A percentile compares a stretch with the other conserved stretches of the same genome.
Conservation (phyloP, 2,329 filamentous ascomycete genomes). For the Septoria linicola region DNA sequence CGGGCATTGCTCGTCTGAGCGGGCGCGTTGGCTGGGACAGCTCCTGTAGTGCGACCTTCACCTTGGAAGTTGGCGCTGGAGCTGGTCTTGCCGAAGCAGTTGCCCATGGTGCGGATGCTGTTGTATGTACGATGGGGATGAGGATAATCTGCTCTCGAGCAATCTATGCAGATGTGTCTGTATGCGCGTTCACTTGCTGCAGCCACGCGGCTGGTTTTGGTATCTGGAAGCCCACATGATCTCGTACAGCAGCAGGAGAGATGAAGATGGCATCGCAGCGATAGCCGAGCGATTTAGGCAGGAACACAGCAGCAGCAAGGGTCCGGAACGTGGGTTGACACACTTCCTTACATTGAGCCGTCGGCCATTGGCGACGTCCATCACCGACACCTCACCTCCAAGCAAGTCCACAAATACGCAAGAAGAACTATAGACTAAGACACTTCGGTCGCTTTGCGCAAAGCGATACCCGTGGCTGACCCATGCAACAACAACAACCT, state of each 20-base stretch:
- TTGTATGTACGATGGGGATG: background rate
- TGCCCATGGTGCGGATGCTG: constrained; percentile 67
- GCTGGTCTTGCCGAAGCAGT: constrained; percentile 71
- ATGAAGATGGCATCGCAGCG: background rate
- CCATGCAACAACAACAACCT: background rate
- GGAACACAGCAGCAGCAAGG: too few relatives aligned
- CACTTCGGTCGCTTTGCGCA: too few relatives aligned
- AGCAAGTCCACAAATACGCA: too few relatives aligned
- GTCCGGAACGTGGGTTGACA: too few relatives aligned
- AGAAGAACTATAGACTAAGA: background rate
- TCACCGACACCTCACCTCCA: too few relatives aligned
- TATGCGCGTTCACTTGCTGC: background rate
- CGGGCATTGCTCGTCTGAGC: constrained; percentile 42
- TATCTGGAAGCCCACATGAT: background rate
- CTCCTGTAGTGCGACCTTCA: constrained; percentile 70
- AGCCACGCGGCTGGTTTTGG: constrained; percentile 8
- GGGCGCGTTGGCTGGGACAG: constrained; percentile 48
- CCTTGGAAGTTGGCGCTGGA: constrained; percentile 66
- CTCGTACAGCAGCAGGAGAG: background rate
- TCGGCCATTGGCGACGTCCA: too few relatives aligned
- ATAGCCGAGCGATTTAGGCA: too few relatives aligned
- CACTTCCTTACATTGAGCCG: too few relatives aligned
- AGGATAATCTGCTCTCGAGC: background rate
- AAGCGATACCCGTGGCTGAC: too few relatives aligned
- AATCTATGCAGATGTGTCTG: background rate